Conservation (phyloP, 129 eudicot species). For the Chrysanthemum seticuspe region DNA sequence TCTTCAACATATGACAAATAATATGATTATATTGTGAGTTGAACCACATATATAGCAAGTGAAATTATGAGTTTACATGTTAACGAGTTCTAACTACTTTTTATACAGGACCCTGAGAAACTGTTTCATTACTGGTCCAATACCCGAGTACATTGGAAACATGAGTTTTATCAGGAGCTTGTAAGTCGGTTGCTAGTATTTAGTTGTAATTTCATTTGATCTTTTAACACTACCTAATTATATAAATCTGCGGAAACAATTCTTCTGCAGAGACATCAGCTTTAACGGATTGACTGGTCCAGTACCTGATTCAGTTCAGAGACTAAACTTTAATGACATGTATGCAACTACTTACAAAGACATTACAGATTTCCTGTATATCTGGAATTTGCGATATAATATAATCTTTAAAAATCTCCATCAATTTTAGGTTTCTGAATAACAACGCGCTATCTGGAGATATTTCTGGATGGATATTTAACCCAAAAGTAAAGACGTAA, state of each 20-base stretch:
- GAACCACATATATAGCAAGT: background rate
- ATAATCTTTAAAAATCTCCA: constrained; percentile 2
- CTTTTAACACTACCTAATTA: background rate
- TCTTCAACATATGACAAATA: constrained; percentile 32
- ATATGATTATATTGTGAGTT: constrained; percentile 45
- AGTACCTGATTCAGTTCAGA: constrained; percentile 41
- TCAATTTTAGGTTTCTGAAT: constrained; percentile 52
- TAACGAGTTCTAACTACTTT: background rate
- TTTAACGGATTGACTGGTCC: constrained; percentile 59
- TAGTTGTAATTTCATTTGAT: background rate
- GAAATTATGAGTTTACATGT: constrained; percentile 9
- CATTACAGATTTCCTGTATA: constrained; percentile 7
- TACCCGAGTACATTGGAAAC: constrained; percentile 58
- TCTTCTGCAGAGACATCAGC: constrained; percentile 72
- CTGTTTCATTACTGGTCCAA: constrained; percentile 59
- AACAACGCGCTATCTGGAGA: constrained; percentile 63
- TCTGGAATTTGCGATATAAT: background rate
- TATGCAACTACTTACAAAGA: constrained; percentile 30
- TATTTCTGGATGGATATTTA: constrained; percentile 45
- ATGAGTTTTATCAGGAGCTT: constrained; percentile 28
- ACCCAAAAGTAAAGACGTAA: constrained; percentile 36
- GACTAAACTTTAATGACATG: constrained; percentile 30
- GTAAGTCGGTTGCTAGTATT: constrained; percentile 48
- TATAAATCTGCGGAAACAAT: background rate
- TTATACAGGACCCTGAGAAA: constrained; percentile 61